Percentiles rank a stretch among this genome's conserved stretches.
These are phyloP conservation scores for Papiliotrema laurentii DNA, from an alignment of 1,284 basidiomycete genomes.

Conservation along the genomic window DNA sequence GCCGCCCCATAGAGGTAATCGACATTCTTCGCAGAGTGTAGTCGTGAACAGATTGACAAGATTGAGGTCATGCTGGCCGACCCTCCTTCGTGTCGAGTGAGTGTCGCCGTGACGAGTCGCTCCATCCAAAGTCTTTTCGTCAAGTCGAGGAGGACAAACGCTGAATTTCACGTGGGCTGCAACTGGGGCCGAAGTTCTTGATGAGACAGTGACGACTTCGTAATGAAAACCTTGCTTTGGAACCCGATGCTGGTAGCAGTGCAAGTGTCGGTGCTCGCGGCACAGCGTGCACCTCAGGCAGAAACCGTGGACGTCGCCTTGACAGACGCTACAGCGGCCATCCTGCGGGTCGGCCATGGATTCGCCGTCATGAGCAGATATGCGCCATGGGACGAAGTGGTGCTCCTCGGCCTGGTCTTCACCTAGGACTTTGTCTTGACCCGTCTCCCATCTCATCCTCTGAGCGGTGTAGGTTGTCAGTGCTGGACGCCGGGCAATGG, in stretches of 20 bases:
- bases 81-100: conserved; percentile 11
- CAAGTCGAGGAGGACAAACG: conserved; percentile 17
- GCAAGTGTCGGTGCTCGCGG: conserved; percentile 24
- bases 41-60: conserved; percentile 66
- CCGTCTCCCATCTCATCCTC: conserved; percentile 32
- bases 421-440: conserved; percentile 24
- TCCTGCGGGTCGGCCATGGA: background rate
- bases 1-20: conserved; percentile 66
- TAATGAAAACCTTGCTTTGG: conserved; percentile 19
- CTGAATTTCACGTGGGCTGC: conserved; percentile 26
- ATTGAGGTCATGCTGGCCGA: conserved; percentile 31
- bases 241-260: conserved; percentile 23
- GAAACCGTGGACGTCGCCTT: conserved; percentile 27
- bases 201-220: conserved; percentile 18
- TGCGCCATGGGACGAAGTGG: conserved; percentile 36
- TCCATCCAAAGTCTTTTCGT: conserved; percentile 23
- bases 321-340: conserved; percentile 19
- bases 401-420: conserved; percentile 32
- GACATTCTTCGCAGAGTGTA: conserved; percentile 63
- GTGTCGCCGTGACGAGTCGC: conserved; percentile 3
- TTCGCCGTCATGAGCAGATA: conserved; percentile 11
- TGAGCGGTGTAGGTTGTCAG: conserved; percentile 26
- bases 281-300: conserved; percentile 33
- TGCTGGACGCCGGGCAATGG: conserved; percentile 30
- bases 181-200: conserved; percentile 8